These are phyloP conservation scores for Umbelopsis isabellina DNA, from an alignment of 192 early-diverging fungal species.

Conservation along the genomic window DNA sequence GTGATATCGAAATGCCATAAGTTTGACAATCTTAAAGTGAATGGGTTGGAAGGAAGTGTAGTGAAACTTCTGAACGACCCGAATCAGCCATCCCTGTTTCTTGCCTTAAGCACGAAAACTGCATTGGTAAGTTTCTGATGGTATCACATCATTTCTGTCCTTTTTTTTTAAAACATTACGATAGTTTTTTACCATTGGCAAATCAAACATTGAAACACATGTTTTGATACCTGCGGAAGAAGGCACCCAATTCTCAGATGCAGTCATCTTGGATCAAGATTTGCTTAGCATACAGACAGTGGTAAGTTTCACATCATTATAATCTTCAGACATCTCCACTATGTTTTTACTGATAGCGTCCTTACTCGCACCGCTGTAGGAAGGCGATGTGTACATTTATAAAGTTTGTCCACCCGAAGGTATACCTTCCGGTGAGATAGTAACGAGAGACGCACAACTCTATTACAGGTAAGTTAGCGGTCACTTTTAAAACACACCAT, in stretches of 20 bases:
- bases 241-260: constrained; percentile 39
- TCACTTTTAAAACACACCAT: too few relatives aligned
- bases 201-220: constrained; percentile 24
- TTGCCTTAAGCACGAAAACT: constrained; percentile 37
- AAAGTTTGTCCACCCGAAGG: constrained; percentile 29
- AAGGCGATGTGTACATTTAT: constrained; percentile 42
- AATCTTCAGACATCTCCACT: neutral
- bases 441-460: constrained; percentile 23
- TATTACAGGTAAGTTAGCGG: constrained; percentile 35
- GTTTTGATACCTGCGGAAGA: constrained; percentile 20
- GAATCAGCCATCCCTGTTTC: constrained; percentile 30
- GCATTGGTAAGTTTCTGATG: constrained; percentile 25
- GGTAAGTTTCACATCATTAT: constrained; percentile 32
- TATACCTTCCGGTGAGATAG: constrained; percentile 1
- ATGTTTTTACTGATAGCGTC: neutral
- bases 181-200: constrained; percentile 17
- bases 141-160: neutral
- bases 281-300: constrained; percentile 46
- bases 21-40: neutral
- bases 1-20: constrained; percentile 48
- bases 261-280: constrained; percentile 37
- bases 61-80: constrained; percentile 31
- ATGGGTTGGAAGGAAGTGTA: constrained; percentile 26
- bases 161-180: neutral
- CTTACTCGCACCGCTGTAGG: constrained; percentile 27